A percentile compares a stretch with the other conserved stretches of the same genome.
Conservation (phyloP, 495 filamentous ascomycete species). For the Achaetomiella virescens region DNA sequence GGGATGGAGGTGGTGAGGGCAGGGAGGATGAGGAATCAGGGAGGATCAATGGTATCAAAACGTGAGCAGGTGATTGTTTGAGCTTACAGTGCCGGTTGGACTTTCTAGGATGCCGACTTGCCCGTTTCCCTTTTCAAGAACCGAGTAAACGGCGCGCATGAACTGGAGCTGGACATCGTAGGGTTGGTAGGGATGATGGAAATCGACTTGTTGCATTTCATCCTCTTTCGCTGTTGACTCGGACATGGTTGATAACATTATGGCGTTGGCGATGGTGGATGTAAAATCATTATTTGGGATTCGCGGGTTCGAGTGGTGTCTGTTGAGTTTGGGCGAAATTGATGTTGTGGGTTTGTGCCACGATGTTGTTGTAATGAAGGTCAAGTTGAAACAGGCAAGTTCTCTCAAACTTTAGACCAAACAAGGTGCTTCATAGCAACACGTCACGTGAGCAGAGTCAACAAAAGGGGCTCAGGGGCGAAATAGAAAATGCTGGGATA, state of each 20-base stretch:
- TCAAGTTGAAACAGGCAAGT: neutral
- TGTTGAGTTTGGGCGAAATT: too few species aligned
- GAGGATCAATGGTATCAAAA: too few species aligned
- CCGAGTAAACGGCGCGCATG: conserved; percentile 80
- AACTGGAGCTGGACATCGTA: conserved; percentile 88
- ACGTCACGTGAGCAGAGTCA: neutral
- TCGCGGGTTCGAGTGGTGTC: neutral
- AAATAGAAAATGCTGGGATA: neutral
- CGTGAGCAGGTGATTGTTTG: too few species aligned
- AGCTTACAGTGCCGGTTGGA: conserved; percentile 67
- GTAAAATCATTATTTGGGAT: too few species aligned
- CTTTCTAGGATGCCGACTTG: conserved; percentile 88
- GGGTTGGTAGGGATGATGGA: conserved; percentile 87
- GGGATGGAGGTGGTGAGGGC: neutral
- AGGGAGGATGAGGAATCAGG: neutral
- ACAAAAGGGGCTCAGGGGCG: neutral
- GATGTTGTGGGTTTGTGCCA: too few species aligned
- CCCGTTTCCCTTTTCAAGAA: conserved; percentile 69
- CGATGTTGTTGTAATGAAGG: too few species aligned
- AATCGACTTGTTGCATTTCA: conserved; percentile 40
- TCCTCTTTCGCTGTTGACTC: neutral
- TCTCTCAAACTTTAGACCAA: neutral
- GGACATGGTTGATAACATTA: neutral
- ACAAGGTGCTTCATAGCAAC: neutral
- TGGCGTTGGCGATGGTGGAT: too few species aligned